phyloP scores from a whole-genome alignment of 345 rosid species.

The Linum usitatissimum region DNA sequence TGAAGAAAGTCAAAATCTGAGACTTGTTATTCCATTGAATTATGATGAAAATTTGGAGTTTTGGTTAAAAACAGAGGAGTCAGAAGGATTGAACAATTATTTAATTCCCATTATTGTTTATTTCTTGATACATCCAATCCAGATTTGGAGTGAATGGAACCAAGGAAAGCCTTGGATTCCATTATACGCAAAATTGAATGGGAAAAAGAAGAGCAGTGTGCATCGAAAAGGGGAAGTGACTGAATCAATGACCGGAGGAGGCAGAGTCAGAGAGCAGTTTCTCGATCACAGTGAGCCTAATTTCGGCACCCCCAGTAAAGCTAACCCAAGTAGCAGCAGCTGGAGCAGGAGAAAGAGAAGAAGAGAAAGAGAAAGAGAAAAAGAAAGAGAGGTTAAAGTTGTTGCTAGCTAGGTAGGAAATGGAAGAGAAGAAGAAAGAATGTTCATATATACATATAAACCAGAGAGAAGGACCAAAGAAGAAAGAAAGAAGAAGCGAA shows the following conservation, averaged over 20 bases:
- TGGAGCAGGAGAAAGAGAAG: not conserved
- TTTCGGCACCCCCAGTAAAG: not conserved
- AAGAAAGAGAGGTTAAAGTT: not conserved
- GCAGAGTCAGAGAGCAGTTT: not conserved
- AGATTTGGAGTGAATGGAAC: not conserved
- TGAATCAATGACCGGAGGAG: not conserved
- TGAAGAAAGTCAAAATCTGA: not conserved
- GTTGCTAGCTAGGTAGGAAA: not conserved
- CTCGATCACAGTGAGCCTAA: conserved; percentile 3
- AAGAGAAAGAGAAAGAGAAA: not conserved
- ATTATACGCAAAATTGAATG: not conserved
- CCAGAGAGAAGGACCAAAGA: not conserved
- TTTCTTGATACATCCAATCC: not conserved
- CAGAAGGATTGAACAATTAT: not conserved
- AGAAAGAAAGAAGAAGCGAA: conserved; percentile 7
- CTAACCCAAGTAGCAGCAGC: not conserved
- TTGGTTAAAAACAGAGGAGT: not conserved
- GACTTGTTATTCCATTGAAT: not conserved
- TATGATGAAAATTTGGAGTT: not conserved
- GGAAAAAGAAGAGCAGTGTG: not conserved
- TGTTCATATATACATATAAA: too few species aligned
- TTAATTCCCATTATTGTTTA: not conserved
- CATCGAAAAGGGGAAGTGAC: not conserved
- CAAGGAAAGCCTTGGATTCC: not conserved
- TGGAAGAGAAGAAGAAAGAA: not conserved